A percentile compares a stretch with the other conserved stretches of the same genome.
Evolutionary conservation across 352 stramenopile species (phyloP).

Genomic region (Globisporangium alternatum): DNA sequence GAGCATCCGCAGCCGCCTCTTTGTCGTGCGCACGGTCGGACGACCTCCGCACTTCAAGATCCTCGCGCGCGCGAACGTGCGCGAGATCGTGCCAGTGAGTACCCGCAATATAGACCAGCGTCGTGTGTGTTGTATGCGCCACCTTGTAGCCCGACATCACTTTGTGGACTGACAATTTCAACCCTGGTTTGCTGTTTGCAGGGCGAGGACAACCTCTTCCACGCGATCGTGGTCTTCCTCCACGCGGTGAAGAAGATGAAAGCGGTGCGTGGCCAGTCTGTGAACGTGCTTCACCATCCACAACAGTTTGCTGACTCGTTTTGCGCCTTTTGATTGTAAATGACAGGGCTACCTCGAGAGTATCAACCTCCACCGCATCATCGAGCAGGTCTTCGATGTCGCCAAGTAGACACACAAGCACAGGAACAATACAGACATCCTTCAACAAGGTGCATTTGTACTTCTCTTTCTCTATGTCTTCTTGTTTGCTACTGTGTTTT

Average conservation of each 20-base stretch:
- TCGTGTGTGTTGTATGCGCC: background rate
- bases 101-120: background rate
- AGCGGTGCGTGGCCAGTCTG: slow-evolving; percentile 40
- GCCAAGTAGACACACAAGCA: slow-evolving; percentile 48
- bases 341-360: slow-evolving; percentile 77
- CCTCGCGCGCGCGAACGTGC: slow-evolving; percentile 67
- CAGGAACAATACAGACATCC: background rate
- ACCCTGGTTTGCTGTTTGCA: slow-evolving; percentile 19
- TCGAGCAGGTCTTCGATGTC: slow-evolving; percentile 84
- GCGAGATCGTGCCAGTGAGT: slow-evolving; percentile 79
- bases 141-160: background rate
- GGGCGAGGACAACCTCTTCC: slow-evolving; percentile 84
- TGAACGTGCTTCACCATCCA: background rate
- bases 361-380: slow-evolving; percentile 85
- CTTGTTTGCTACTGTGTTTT: background rate
- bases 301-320: background rate
- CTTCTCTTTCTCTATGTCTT: background rate
- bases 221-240: slow-evolving; percentile 81
- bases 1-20: slow-evolving; percentile 65
- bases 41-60: slow-evolving; percentile 85
- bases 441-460: slow-evolving; percentile 1
- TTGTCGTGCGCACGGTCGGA: slow-evolving; percentile 70
- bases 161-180: background rate
- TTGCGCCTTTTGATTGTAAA: slow-evolving; percentile 8
- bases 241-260: slow-evolving; percentile 86